Percentiles rank a stretch among this genome's conserved stretches.
phyloP scores from a whole-genome alignment of 805 yeast species.

The Huiozyma sinensis region DNA sequence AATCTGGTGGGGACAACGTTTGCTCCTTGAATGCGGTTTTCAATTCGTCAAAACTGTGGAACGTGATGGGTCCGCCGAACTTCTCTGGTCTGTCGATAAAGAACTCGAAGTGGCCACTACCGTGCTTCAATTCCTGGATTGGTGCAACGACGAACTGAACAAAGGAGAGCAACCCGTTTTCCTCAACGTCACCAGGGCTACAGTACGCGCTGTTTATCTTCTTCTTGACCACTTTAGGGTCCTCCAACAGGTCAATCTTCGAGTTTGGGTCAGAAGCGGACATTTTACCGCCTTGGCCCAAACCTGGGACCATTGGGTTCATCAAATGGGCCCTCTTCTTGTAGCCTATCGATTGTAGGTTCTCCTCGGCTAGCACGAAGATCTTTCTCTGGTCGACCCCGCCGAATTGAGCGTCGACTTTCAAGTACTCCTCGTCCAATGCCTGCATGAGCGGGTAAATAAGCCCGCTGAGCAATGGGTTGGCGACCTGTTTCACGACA shows the following conservation, averaged over 20 bases:
- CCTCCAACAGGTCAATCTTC: conserved; percentile 86
- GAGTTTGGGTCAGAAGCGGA: conserved; percentile 98
- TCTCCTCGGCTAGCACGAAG: conserved; percentile 93
- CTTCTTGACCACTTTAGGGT: conserved; percentile 78
- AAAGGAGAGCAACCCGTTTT: conserved; percentile 83
- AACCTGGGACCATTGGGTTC: conserved; percentile 99
- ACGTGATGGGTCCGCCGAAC: conserved; percentile 88
- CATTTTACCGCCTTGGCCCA: conserved; percentile 96
- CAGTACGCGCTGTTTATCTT: conserved; percentile 88
- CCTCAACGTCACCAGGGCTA: conserved; percentile 87
- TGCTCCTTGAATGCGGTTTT: conserved; percentile 63
- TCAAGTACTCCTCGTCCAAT: conserved; percentile 83
- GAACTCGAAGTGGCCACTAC: conserved; percentile 50
- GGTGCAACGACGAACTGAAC: conserved; percentile 79
- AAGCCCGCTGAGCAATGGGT: conserved; percentile 86
- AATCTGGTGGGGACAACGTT: conserved; percentile 82
- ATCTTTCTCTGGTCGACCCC: conserved; percentile 99
- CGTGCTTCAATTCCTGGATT: conserved; percentile 64
- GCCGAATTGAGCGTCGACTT: conserved; percentile 90
- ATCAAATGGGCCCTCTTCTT: conserved; percentile 95
- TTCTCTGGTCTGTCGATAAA: conserved; percentile 86
- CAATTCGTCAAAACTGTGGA: conserved; percentile 53
- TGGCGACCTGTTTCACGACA: conserved; percentile 93
- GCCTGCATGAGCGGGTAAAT: conserved; percentile 99
- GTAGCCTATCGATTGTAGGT: conserved; percentile 77